A percentile compares a stretch with the other conserved stretches of the same genome.
phyloP scores from a whole-genome alignment of 2,329 filamentous ascomycete species.

The Phialemoniopsis sp. region DNA sequence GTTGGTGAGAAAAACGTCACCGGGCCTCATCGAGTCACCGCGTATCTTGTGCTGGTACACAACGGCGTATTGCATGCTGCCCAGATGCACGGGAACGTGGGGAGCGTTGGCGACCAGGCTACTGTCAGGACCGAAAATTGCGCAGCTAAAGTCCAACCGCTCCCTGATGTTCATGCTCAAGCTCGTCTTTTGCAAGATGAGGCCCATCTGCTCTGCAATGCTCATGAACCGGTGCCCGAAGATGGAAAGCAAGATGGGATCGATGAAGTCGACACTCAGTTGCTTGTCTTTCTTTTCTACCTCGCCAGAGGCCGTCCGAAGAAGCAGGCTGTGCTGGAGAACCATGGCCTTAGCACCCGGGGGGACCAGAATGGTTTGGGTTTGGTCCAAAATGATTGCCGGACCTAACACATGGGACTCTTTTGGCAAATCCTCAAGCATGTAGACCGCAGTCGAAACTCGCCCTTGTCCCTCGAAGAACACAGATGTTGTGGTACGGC shows the following conservation, averaged over 20 bases:
- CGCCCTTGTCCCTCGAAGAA: slow-evolving; percentile 16
- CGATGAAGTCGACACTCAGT: no score
- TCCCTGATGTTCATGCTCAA: slow-evolving; percentile 80
- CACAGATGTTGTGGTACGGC: no score
- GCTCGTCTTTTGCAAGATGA: slow-evolving; percentile 73
- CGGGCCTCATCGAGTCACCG: slow-evolving; percentile 35
- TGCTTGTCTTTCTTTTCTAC: slow-evolving; percentile 62
- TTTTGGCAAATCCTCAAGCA: slow-evolving; percentile 12
- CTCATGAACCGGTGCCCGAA: slow-evolving; percentile 82
- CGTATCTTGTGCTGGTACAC: slow-evolving; percentile 66
- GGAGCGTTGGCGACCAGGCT: slow-evolving; percentile 72
- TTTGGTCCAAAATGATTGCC: slow-evolving; percentile 60
- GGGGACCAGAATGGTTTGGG: slow-evolving; percentile 71
- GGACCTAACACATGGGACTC: slow-evolving; percentile 20
- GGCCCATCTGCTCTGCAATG: slow-evolving; percentile 80
- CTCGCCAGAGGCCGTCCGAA: no score
- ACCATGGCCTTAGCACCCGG: slow-evolving; percentile 24
- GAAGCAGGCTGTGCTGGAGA: no score
- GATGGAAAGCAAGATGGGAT: slow-evolving; percentile 71
- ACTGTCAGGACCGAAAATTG: slow-evolving; percentile 70
- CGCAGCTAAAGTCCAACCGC: slow-evolving; percentile 76
- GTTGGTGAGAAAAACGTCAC: slow-evolving; percentile 31
- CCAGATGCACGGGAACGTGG: slow-evolving; percentile 72
- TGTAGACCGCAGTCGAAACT: slow-evolving; percentile 16
- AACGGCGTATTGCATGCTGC: slow-evolving; percentile 77